Conservation (phyloP, 176 grass and related monocot genomes). For the Dactylis glomerata region DNA sequence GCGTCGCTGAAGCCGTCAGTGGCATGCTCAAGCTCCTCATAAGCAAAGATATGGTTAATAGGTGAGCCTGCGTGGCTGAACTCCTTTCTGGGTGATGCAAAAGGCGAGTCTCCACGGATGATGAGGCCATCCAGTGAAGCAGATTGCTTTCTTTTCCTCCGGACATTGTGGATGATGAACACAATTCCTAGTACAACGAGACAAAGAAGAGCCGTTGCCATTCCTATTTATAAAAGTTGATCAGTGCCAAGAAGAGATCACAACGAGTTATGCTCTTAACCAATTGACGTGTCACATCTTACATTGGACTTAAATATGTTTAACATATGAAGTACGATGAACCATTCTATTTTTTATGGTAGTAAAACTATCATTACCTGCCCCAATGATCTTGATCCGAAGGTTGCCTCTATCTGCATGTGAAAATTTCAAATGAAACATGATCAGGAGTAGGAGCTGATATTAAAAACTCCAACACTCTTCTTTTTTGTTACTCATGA, state of each 20-base stretch:
- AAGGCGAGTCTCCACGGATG: not conserved
- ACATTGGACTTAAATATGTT: not conserved
- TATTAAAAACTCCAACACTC: not conserved
- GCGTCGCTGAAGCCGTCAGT: conserved; percentile 40
- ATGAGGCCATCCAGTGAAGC: conserved; percentile 24
- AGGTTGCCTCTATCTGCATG: not conserved
- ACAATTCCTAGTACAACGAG: not conserved
- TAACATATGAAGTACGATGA: not conserved
- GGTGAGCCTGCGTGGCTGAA: conserved; percentile 13
- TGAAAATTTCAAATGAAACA: not conserved
- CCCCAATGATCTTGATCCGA: not conserved
- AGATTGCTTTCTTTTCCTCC: conserved; percentile 8
- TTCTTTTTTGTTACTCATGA: too few species aligned
- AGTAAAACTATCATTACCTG: conserved; percentile 22
- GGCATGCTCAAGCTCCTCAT: conserved; percentile 57
- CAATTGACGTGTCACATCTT: not conserved
- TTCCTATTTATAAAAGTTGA: conserved; percentile 18
- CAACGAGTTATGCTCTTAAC: not conserved
- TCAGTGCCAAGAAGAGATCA: not conserved
- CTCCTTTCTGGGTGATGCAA: conserved; percentile 34
- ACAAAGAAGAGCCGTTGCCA: not conserved
- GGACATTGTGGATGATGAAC: not conserved
- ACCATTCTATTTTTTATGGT: not conserved
- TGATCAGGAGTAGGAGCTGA: not conserved
- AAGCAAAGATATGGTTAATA: conserved; percentile 35